phyloP scores from a whole-genome alignment of 176 grass and related monocot genomes.

The Areca catechu region DNA sequence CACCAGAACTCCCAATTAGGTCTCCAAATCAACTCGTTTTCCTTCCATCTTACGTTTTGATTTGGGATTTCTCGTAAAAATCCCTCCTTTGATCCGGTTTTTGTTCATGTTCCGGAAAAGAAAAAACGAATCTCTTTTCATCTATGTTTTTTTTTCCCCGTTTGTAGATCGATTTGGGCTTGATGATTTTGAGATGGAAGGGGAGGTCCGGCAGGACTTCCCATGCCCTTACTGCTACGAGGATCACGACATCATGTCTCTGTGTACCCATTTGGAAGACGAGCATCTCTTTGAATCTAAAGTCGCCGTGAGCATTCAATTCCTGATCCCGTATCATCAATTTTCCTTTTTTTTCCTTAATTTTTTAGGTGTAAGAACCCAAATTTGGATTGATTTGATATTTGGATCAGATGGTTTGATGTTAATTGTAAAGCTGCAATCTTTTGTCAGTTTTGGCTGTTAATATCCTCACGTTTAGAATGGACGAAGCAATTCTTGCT shows the following conservation, averaged over 20 bases:
- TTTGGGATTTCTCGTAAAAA: neutral
- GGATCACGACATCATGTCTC: slow-evolving; percentile 8
- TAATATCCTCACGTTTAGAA: too few relatives aligned
- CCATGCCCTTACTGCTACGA: slow-evolving; percentile 17
- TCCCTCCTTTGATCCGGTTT: neutral
- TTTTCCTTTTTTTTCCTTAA: too few relatives aligned
- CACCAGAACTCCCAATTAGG: slow-evolving; percentile 4
- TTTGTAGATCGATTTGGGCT: neutral
- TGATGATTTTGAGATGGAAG: slow-evolving; percentile 10
- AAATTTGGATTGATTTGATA: too few relatives aligned
- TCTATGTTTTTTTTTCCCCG: too few relatives aligned
- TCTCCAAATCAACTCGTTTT: neutral
- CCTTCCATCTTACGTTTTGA: neutral
- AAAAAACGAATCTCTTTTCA: neutral
- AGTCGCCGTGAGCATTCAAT: slow-evolving; percentile 8
- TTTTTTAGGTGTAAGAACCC: too few relatives aligned
- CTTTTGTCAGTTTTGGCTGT: too few relatives aligned
- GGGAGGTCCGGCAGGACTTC: slow-evolving; percentile 2
- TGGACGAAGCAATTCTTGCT: too few relatives aligned
- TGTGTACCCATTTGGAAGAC: slow-evolving; percentile 11
- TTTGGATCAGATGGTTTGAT: too few relatives aligned
- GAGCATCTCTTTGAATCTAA: slow-evolving; percentile 15
- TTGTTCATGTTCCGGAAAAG: neutral
- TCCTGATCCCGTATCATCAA: too few relatives aligned
- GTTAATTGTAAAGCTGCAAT: too few relatives aligned